Percentiles rank a stretch among this genome's conserved stretches.
Conservation (phyloP, 352 stramenopile genomes). For the Phytophthora pseudosyringae region DNA sequence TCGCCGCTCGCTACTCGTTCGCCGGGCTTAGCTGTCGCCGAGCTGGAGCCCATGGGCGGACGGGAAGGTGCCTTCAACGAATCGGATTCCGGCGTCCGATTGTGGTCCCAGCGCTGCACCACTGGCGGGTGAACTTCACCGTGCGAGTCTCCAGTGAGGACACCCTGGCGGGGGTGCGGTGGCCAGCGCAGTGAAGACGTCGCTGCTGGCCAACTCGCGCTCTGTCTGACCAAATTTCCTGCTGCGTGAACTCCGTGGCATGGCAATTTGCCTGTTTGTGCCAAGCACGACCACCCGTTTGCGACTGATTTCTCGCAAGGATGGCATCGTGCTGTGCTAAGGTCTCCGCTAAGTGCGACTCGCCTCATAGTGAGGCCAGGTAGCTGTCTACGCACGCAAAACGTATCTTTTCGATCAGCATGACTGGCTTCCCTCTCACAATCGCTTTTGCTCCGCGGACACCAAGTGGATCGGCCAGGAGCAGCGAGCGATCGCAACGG, state of each 20-base stretch:
- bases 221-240: constrained; percentile 13
- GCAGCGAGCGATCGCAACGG: constrained; percentile 14
- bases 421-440: constrained; percentile 19
- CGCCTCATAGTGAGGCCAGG: constrained; percentile 10
- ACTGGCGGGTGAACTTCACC: constrained; percentile 10
- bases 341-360: constrained; percentile 10
- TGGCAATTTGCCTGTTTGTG: too few relatives aligned
- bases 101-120: neutral
- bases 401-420: constrained; percentile 20
- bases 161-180: neutral
- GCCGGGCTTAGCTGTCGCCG: too few relatives aligned
- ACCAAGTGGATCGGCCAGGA: constrained; percentile 17
- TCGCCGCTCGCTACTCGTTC: too few relatives aligned
- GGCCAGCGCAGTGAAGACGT: constrained; percentile 1
- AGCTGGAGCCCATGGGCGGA: too few relatives aligned
- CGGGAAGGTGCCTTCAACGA: constrained; percentile 1
- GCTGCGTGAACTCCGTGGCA: neutral
- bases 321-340: neutral
- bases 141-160: neutral
- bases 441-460: constrained; percentile 29
- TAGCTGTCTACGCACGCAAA: constrained; percentile 3
- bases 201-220: too few relatives aligned
- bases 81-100: constrained; percentile 4
- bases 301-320: constrained; percentile 13
- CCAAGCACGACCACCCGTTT: constrained; percentile 1